Base-by-base conservation (phyloP, 2,329 filamentous ascomycete species). In the Cryphonectria japonica region DNA sequence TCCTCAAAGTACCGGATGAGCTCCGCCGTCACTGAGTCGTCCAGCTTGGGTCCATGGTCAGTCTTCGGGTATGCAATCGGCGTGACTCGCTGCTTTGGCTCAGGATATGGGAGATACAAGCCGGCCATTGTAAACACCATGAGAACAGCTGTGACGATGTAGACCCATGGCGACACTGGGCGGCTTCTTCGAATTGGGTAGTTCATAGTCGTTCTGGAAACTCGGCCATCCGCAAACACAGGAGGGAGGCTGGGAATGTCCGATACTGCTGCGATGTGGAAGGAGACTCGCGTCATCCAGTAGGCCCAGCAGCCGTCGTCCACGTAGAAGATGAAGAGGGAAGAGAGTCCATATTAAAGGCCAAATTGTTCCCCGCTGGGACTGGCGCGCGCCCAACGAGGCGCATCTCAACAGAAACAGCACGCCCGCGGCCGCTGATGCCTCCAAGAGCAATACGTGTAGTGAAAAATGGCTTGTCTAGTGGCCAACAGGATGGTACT, bases 1-100 rank as follows among this genome's bases (percentile, higher is more conserved):
- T 79, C 77, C 61, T 75, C 72, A 37, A 80, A 78, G 52, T 77
- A 75, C 13, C 71, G 69, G 34, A 69, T 68, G 19, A 71, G 46
- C 37, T 74, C 66, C 13, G 64, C 43, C 14, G 66, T 37, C 19
- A 71, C 19, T 8, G 8, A 2, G 39, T 50, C 39, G 39, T 64
- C 43, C 26, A n/a, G 26, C 8, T 8, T 29, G 6, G 26, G 13
- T 8, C 14, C 29, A 14, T 32, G 54, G 29, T 8, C 13, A 5
- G 54, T 5, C 59, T 61, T 61, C 19, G 54, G 9, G 54, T 59
- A 34, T 14, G 2, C 54, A 3, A 34, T 13, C 29, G 54, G 29
- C 6, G 3, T 16, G 54, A 7, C 54, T 34, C 34, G 54, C 54
- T 19, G 14, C 29, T 59, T 59, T 1, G 54, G 26, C 5, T 2